Conservation (phyloP, 495 filamentous ascomycete genomes). For the Penicillium bovifimosum region DNA sequence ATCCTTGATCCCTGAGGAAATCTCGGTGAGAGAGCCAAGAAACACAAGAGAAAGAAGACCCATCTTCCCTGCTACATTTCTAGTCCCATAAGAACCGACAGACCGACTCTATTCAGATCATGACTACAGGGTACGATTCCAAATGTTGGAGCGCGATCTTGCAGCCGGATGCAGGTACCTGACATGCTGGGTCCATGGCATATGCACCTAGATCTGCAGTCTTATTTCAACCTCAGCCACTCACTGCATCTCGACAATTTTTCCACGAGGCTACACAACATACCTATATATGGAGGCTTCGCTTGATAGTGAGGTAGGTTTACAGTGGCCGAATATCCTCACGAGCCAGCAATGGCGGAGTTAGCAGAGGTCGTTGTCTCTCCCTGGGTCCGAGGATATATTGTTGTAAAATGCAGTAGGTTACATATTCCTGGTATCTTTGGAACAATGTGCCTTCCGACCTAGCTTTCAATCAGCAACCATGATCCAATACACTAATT, state of each 20-base stretch:
- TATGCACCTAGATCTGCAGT: constrained; percentile 8
- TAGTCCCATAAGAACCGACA: constrained; percentile 11
- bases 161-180: constrained; percentile 21
- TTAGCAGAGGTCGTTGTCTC: too few relatives aligned
- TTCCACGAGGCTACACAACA: constrained; percentile 14
- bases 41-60: not conserved
- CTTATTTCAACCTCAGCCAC: constrained; percentile 15
- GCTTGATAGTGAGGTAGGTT: not conserved
- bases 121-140: not conserved
- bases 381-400: not conserved
- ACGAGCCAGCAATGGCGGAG: too few relatives aligned
- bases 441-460: not conserved
- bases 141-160: constrained; percentile 6
- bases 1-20: not conserved
- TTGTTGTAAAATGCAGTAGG: too few relatives aligned
- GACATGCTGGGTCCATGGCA: not conserved
- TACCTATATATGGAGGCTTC: constrained; percentile 3
- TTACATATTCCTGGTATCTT: too few relatives aligned
- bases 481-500: not conserved
- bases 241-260: constrained; percentile 1
- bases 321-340: not conserved
- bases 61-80: not conserved
- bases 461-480: not conserved
- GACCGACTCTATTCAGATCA: constrained; percentile 10
- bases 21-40: not conserved